Conservation (phyloP, 805 yeast species). For the Starmera quercuum region DNA sequence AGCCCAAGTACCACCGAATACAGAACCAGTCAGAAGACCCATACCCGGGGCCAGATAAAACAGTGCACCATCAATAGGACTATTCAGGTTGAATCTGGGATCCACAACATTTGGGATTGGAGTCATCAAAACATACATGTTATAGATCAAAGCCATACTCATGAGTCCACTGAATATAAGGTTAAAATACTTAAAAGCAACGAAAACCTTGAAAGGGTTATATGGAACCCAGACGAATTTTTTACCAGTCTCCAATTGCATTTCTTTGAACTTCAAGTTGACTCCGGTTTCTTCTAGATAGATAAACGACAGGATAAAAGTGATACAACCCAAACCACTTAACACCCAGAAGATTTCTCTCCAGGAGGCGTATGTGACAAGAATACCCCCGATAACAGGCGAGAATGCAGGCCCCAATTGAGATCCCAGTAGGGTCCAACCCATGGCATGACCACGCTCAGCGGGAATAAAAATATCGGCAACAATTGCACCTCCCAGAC, state of each 20-base stretch:
- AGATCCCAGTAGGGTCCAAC: slow-evolving; percentile 40
- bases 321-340: slow-evolving; percentile 33
- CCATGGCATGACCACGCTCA: slow-evolving; percentile 46
- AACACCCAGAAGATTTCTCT: slow-evolving; percentile 44
- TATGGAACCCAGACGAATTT: slow-evolving; percentile 32
- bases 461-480: slow-evolving; percentile 44
- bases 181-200: slow-evolving; percentile 34
- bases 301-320: slow-evolving; percentile 27
- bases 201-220: slow-evolving; percentile 38
- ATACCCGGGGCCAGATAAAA: slow-evolving; percentile 53
- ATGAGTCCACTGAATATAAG: slow-evolving; percentile 36
- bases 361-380: slow-evolving; percentile 45
- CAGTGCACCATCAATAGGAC: slow-evolving; percentile 43
- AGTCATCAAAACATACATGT: slow-evolving; percentile 44
- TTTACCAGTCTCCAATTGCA: slow-evolving; percentile 21
- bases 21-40: slow-evolving; percentile 44
- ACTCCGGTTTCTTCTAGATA: slow-evolving; percentile 40
- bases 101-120: slow-evolving; percentile 50
- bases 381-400: slow-evolving; percentile 45
- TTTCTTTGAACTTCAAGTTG: slow-evolving; percentile 13
- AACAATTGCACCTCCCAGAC: slow-evolving; percentile 43
- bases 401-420: slow-evolving; percentile 49
- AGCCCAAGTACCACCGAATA: slow-evolving; percentile 46
- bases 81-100: slow-evolving; percentile 41
- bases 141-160: slow-evolving; percentile 32